Evolutionary conservation across 495 filamentous ascomycete genomes (phyloP).

Genomic region (Podospora conica): DNA sequence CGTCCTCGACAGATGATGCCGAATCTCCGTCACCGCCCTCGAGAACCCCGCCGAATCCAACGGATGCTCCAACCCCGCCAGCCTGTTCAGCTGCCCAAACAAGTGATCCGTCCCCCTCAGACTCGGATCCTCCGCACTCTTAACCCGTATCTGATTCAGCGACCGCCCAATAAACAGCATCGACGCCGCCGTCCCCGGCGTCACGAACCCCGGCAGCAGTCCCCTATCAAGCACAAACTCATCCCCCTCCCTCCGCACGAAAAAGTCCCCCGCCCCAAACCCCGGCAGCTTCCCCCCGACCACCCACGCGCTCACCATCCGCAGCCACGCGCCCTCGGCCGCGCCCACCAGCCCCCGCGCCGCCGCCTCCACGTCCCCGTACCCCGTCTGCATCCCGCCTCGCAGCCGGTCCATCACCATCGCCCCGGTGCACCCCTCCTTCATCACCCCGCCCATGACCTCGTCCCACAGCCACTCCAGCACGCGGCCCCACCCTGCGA

Average conservation of each 20-base stretch:
- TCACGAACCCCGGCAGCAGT: slow-evolving; percentile 73
- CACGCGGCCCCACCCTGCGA: slow-evolving; percentile 73
- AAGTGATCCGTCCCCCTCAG: slow-evolving; percentile 57
- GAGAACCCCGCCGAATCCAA: slow-evolving; percentile 64
- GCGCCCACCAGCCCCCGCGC: slow-evolving; percentile 62
- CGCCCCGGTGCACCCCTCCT: slow-evolving; percentile 45
- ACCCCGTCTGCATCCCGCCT: slow-evolving; percentile 75
- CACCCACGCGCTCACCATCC: slow-evolving; percentile 82
- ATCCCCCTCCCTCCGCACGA: slow-evolving; percentile 49
- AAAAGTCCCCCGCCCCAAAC: slow-evolving; percentile 75
- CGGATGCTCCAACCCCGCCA: slow-evolving; percentile 67
- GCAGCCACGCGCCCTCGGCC: slow-evolving; percentile 87
- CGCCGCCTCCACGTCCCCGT: slow-evolving; percentile 72
- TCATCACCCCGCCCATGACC: slow-evolving; percentile 48
- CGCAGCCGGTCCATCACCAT: slow-evolving; percentile 70
- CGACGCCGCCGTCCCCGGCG: slow-evolving; percentile 64
- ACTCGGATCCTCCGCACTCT: slow-evolving; percentile 43
- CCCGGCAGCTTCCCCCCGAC: slow-evolving; percentile 75
- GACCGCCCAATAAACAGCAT: slow-evolving; percentile 89
- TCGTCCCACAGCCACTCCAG: slow-evolving; percentile 82
- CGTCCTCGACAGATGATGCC: slow-evolving; percentile 73
- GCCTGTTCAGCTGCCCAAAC: slow-evolving; percentile 61
- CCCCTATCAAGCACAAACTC: slow-evolving; percentile 33
- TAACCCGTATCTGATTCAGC: slow-evolving; percentile 67
- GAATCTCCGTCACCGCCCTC: slow-evolving; percentile 64